phyloP scores from a whole-genome alignment of 495 filamentous ascomycete species.

The Geoglossum glabrum region DNA sequence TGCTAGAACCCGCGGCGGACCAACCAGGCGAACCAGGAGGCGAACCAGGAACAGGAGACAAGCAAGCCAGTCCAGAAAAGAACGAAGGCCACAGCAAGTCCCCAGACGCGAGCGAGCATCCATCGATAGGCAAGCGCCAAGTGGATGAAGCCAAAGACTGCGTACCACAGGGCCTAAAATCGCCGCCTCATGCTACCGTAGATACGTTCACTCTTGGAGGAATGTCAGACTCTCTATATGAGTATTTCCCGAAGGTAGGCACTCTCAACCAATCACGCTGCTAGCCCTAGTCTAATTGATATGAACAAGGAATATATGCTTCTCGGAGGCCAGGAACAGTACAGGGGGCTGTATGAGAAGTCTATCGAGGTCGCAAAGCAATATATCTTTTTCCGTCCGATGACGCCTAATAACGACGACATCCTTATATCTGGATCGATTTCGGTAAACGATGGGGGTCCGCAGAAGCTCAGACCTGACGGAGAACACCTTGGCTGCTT shows the following conservation, averaged over 20 bases:
- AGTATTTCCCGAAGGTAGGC: slow-evolving; percentile 73
- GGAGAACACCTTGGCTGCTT: slow-evolving; percentile 74
- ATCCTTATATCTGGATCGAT: slow-evolving; percentile 53
- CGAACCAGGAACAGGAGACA: neutral
- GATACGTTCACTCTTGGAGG: slow-evolving; percentile 62
- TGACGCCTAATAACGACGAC: slow-evolving; percentile 53
- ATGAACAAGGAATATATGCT: slow-evolving; percentile 34
- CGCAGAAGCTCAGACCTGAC: slow-evolving; percentile 22
- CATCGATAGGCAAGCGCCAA: slow-evolving; percentile 4
- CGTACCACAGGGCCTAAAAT: slow-evolving; percentile 29
- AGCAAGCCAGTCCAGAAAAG: neutral
- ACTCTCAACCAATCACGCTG: slow-evolving; percentile 18
- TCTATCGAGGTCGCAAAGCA: slow-evolving; percentile 50
- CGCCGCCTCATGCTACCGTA: slow-evolving; percentile 11
- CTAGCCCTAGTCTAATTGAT: neutral
- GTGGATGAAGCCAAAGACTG: slow-evolving; percentile 22
- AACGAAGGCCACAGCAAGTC: neutral
- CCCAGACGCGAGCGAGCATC: slow-evolving; percentile 4
- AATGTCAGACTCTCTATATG: slow-evolving; percentile 77
- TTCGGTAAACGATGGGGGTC: slow-evolving; percentile 16
- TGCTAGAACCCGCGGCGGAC: neutral
- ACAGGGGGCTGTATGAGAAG: slow-evolving; percentile 60
- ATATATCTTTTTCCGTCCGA: slow-evolving; percentile 66
- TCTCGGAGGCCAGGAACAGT: slow-evolving; percentile 70
- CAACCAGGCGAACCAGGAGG: neutral